Conservation (phyloP, 179 eudicot genomes). For the Patellifolia procumbens region DNA sequence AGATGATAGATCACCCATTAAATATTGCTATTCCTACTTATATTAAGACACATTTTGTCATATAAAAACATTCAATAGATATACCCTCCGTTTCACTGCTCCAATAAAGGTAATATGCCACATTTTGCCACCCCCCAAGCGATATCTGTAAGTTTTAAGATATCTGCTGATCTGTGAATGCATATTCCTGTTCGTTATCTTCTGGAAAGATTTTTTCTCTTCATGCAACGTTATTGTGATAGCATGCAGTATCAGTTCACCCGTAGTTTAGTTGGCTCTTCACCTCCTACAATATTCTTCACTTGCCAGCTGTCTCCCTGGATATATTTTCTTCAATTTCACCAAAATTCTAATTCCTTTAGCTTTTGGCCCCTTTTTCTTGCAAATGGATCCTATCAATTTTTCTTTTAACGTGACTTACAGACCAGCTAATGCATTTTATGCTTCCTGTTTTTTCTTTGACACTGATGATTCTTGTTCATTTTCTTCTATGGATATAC, state of each 20-base stretch:
- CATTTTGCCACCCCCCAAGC: no score
- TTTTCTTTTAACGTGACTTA: conserved; percentile 2
- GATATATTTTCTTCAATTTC: not conserved
- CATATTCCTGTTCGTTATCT: not conserved
- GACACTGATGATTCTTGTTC: not conserved
- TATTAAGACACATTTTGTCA: no score
- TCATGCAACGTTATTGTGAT: not conserved
- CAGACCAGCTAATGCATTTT: not conserved
- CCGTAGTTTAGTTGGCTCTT: not conserved
- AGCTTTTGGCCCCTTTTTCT: not conserved
- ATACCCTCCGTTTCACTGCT: no score
- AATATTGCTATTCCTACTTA: no score
- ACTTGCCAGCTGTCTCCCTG: not conserved
- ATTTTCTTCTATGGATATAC: conserved; percentile 30
- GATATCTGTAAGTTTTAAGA: no score
- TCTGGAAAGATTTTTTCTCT: not conserved
- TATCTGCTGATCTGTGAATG: not conserved
- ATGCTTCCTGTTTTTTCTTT: not conserved
- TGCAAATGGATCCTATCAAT: not conserved
- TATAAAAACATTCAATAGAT: no score
- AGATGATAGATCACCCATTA: no score
- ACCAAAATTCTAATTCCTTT: not conserved
- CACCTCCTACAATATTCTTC: not conserved
- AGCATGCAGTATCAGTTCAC: not conserved
- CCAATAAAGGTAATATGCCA: no score